Percentiles rank a stretch among this genome's conserved stretches.
Conservation (phyloP, 1,284 basidiomycete species). For the Pseudozyma hubeiensis region DNA sequence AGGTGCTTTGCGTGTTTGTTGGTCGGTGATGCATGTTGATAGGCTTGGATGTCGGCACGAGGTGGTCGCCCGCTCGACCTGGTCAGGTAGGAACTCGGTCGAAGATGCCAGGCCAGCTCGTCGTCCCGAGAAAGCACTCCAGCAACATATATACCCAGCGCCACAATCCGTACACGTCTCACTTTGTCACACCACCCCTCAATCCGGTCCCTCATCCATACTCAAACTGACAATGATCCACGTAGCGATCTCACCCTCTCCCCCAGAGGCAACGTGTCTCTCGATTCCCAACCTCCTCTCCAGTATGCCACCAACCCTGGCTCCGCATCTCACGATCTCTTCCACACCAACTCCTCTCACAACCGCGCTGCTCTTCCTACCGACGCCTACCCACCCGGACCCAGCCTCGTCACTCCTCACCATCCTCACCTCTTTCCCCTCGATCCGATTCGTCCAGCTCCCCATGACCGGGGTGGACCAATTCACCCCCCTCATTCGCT, state of each 20-base stretch:
- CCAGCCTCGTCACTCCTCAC: neutral
- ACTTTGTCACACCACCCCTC: too few relatives aligned
- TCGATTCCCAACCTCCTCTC: neutral
- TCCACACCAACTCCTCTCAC: neutral
- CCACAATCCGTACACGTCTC: too few relatives aligned
- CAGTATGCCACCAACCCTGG: neutral
- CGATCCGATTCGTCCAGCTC: constrained; percentile 48
- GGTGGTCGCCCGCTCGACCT: too few relatives aligned
- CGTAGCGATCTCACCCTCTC: constrained; percentile 2
- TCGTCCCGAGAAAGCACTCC: too few relatives aligned
- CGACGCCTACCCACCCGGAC: constrained; percentile 16
- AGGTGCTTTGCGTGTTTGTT: too few relatives aligned
- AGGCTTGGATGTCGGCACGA: too few relatives aligned
- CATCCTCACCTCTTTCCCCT: neutral
- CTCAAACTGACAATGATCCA: constrained; percentile 10
- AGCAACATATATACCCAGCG: too few relatives aligned
- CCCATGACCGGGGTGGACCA: constrained; percentile 57
- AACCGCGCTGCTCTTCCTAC: constrained; percentile 24
- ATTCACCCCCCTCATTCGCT: constrained; percentile 28
- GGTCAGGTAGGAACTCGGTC: too few relatives aligned
- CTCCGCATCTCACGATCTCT: neutral
- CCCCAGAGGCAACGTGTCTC: constrained; percentile 7
- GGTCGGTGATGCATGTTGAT: too few relatives aligned
- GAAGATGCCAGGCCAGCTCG: too few relatives aligned
- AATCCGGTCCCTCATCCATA: neutral